Base-by-base conservation (phyloP, 2,329 filamentous ascomycete genomes). In the Parafenestella ontariensis region DNA sequence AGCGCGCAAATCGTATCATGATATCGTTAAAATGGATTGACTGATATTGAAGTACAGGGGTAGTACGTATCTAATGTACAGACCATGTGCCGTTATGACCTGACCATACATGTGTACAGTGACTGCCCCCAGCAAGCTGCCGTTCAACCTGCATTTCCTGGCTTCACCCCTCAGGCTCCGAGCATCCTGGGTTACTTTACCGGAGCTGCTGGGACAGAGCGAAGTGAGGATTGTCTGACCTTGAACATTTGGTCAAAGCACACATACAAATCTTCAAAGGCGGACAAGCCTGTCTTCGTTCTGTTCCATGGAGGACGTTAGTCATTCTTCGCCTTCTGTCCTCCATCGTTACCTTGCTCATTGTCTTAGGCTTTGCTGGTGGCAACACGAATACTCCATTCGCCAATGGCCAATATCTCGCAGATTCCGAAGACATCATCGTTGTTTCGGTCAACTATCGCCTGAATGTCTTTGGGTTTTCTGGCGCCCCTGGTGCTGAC, bases 381-480 rank as follows among this genome's bases (percentile, higher is more conserved):
- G 71, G 75, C n/a, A 66, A 68, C 29, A 69, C 75, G 2, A 66
- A 76, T 42, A 75, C 65, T 3, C 69, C 75, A 3, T 74, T 75
- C 55, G 76, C 75, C 44, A 69, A 74, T 51, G 77, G 76, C 15
- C 59, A 74, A 46, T 66, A 59, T 24, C 63, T 79, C 21, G 72
- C 71, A 3, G 62, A 71, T n/a, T 56, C 65, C 1, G 66, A 78
- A 52, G 74, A 78, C 26, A 65, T 76, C n/a, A 61, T 81, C 9
- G 70, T 80, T 1, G 76, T 80, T 1, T 76, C 75, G 0, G 69
- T 79, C 54, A 81, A 80, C 28, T 68, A 68, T 48, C 70, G 73
- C 13, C 41, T 76, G 9, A 73, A 75, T 53, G 70, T 75, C 42
- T 70, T 76, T 21, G 73, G 73, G 0, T 77, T 76, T 28, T 68